Percentiles rank a stretch among this genome's conserved stretches.
Conservation (phyloP, 1,139 yeast species). For the Taphrina pruni region DNA sequence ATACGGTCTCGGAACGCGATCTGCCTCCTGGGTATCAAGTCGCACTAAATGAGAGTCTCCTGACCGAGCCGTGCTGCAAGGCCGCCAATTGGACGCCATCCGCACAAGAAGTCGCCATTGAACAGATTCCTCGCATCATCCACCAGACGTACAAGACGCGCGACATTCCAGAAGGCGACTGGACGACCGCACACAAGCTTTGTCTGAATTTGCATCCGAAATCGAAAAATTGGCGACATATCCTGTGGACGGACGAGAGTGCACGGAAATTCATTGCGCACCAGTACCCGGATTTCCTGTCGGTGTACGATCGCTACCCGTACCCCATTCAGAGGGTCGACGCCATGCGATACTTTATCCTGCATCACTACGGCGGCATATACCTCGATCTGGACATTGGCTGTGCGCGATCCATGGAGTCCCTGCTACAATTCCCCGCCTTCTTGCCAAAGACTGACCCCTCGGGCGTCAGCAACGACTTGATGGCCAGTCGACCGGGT, state of each 20-base stretch:
- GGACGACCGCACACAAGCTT: slow-evolving; percentile 20
- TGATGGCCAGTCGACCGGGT: slow-evolving; percentile 30
- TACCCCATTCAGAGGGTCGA: slow-evolving; percentile 39
- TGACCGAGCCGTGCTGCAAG: slow-evolving; percentile 23
- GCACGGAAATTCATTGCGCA: slow-evolving; percentile 17
- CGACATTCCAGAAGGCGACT: slow-evolving; percentile 31
- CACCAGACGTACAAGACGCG: slow-evolving; percentile 38
- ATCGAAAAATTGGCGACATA: slow-evolving; percentile 27
- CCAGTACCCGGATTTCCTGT: slow-evolving; percentile 26
- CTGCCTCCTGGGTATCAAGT: slow-evolving; percentile 16
- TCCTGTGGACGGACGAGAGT: slow-evolving; percentile 39
- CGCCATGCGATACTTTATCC: slow-evolving; percentile 37
- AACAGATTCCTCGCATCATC: slow-evolving; percentile 31
- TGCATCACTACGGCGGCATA: slow-evolving; percentile 40
- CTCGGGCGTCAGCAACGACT: slow-evolving; percentile 36
- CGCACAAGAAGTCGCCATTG: slow-evolving; percentile 6
- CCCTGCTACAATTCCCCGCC: slow-evolving; percentile 24
- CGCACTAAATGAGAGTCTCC: slow-evolving; percentile 9
- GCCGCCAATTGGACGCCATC: slow-evolving; percentile 22
- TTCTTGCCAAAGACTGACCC: slow-evolving; percentile 35
- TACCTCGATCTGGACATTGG: slow-evolving; percentile 40
- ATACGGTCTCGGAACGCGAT: slow-evolving; percentile 17
- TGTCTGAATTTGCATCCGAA: slow-evolving; percentile 25
- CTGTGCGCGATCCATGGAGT: slow-evolving; percentile 34
- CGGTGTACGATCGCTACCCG: slow-evolving; percentile 27